Evolutionary conservation across 495 filamentous ascomycete genomes (phyloP).

Genomic region (Penicillium cosmopolitanum): DNA sequence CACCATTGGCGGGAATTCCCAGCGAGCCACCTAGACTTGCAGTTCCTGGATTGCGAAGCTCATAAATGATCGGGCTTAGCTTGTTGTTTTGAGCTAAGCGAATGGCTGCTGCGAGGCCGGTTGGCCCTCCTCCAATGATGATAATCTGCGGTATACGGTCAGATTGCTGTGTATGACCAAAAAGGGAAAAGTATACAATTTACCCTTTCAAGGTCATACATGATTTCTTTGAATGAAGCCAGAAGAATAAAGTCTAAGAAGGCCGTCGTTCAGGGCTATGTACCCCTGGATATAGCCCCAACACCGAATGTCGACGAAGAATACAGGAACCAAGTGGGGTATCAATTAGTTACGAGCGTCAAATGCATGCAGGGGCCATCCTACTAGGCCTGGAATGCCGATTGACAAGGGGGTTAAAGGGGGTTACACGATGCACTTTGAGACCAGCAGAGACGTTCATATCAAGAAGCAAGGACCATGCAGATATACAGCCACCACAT

Average conservation of each 20-base stretch:
- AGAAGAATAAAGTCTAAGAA: not conserved
- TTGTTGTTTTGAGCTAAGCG: not conserved
- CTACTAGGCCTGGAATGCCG: not conserved
- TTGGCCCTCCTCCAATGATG: conserved; percentile 12
- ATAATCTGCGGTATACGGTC: conserved; percentile 1
- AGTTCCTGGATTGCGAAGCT: conserved; percentile 6
- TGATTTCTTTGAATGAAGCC: not conserved
- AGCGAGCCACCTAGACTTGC: conserved; percentile 6
- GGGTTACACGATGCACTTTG: not conserved
- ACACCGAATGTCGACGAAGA: not conserved
- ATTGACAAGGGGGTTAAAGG: not conserved
- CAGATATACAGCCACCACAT: not conserved
- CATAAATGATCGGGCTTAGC: conserved; percentile 5
- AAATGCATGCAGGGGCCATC: not conserved
- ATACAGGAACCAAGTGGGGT: not conserved
- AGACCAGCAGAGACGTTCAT: not conserved
- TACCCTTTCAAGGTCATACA: not conserved
- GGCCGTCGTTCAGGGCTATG: not conserved
- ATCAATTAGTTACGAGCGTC: not conserved
- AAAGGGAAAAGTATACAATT: not conserved
- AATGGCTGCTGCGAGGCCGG: conserved; percentile 14
- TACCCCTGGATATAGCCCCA: not conserved
- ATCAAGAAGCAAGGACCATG: not conserved
- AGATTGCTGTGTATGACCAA: not conserved
- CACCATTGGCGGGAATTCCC: conserved; percentile 9